A percentile compares a stretch with the other conserved stretches of the same genome.
Conservation (phyloP, 495 filamentous ascomycete species). For the Penicillium paradoxum region DNA sequence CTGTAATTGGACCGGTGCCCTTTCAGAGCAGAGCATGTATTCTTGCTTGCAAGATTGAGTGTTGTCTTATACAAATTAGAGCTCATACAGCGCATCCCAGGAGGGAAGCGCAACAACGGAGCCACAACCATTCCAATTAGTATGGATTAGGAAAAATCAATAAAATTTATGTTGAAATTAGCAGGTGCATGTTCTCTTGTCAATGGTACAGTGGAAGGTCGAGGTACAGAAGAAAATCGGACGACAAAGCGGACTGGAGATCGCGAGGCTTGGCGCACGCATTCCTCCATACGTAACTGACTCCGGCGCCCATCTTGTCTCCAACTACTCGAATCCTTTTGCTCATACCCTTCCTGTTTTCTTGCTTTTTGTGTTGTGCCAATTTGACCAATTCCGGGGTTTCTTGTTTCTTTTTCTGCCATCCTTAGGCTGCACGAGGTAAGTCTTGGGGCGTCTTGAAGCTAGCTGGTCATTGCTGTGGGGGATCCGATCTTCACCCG, state of each 20-base stretch:
- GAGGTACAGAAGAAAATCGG: constrained; percentile 7
- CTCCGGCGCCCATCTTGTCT: constrained; percentile 6
- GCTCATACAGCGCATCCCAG: constrained; percentile 25
- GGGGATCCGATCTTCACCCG: constrained; percentile 20
- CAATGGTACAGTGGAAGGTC: not conserved
- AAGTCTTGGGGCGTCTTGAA: constrained; percentile 4
- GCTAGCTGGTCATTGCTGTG: constrained; percentile 22
- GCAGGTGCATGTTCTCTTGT: constrained; percentile 6
- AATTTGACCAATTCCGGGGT: too few species aligned
- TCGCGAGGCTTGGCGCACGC: constrained; percentile 20
- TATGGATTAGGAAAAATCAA: not conserved
- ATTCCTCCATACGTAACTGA: constrained; percentile 15
- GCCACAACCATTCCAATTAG: constrained; percentile 29
- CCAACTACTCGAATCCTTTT: not conserved
- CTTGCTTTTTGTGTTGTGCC: constrained; percentile 7
- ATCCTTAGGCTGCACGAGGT: constrained; percentile 13
- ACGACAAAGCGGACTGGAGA: constrained; percentile 11
- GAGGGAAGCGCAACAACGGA: constrained; percentile 33
- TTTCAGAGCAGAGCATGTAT: constrained; percentile 3
- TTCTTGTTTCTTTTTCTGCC: not conserved
- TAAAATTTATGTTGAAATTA: constrained; percentile 6
- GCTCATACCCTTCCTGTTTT: not conserved
- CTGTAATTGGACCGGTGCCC: constrained; percentile 2
- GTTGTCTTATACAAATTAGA: constrained; percentile 15
- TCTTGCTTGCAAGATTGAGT: constrained; percentile 9